Evolutionary conservation across 371 early-diverging fungal species (phyloP).

Genomic region (Chytridiales sp.): DNA sequence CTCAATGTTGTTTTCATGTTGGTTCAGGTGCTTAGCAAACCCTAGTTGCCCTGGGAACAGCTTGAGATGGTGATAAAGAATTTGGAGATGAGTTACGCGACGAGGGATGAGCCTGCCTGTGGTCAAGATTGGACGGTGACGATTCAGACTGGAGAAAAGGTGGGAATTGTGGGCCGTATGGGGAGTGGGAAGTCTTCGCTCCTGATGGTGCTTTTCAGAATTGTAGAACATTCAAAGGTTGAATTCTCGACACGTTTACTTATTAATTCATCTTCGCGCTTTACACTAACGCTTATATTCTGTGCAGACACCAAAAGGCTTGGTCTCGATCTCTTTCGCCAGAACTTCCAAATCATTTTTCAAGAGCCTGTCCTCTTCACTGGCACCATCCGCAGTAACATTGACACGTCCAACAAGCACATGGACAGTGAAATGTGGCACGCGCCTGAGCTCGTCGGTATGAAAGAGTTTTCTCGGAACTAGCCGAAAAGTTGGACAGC

Average conservation of each 20-base stretch:
- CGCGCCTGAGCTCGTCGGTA: slow-evolving; percentile 28
- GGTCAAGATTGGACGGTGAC: slow-evolving; percentile 64
- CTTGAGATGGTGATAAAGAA: too few relatives aligned
- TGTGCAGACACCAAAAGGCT: slow-evolving; percentile 28
- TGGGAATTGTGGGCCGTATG: slow-evolving; percentile 76
- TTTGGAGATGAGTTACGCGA: slow-evolving; percentile 12
- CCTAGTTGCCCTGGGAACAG: too few relatives aligned
- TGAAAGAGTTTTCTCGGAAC: too few relatives aligned
- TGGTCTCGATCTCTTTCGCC: slow-evolving; percentile 46
- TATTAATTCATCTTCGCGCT: not conserved
- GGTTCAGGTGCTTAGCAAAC: too few relatives aligned
- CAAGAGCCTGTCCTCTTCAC: slow-evolving; percentile 72
- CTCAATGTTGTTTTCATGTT: too few relatives aligned
- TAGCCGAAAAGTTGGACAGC: too few relatives aligned
- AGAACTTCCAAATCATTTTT: slow-evolving; percentile 60
- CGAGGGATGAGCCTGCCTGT: slow-evolving; percentile 45
- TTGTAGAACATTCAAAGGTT: slow-evolving; percentile 80
- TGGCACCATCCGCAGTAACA: slow-evolving; percentile 71
- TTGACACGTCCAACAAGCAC: slow-evolving; percentile 68
- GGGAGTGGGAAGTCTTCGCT: slow-evolving; percentile 92
- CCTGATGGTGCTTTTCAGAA: slow-evolving; percentile 82
- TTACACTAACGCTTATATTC: not conserved
- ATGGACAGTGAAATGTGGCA: slow-evolving; percentile 40
- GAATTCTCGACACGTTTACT: too few relatives aligned
- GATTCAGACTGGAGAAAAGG: slow-evolving; percentile 42